Conservation (phyloP, 768 basidiomycete species). For the Austroboletus festivus region DNA sequence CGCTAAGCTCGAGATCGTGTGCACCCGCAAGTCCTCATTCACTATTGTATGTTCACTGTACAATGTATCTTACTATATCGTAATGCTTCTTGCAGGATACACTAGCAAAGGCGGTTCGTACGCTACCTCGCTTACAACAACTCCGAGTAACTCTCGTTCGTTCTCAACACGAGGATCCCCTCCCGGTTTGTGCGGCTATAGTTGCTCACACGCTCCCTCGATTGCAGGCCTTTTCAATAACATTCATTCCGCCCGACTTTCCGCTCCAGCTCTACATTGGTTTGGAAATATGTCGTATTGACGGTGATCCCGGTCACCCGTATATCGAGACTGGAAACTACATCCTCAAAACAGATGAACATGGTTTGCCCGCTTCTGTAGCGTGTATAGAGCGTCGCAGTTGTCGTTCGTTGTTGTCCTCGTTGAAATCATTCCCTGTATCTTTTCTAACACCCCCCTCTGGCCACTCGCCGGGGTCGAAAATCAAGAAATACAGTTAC, state of each 20-base stretch:
- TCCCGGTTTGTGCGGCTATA: conserved; percentile 55
- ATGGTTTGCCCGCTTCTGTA: conserved; percentile 59
- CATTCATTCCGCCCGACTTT: conserved; percentile 60
- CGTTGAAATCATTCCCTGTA: conserved; percentile 17
- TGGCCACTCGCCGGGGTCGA: conserved; percentile 20
- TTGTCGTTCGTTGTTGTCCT: conserved; percentile 23
- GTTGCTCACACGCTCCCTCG: conserved; percentile 68
- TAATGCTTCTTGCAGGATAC: conserved; percentile 18
- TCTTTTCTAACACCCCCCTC: conserved; percentile 18
- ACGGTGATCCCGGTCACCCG: conserved; percentile 22
- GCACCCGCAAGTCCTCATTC: conserved; percentile 67
- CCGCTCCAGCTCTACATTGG: conserved; percentile 47
- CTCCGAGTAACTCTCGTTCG: conserved; percentile 64
- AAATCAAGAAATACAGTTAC: conserved; percentile 24
- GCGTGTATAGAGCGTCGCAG: conserved; percentile 47
- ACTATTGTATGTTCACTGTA: conserved; percentile 49
- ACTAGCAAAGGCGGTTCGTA: conserved; percentile 60
- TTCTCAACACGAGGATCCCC: conserved; percentile 60
- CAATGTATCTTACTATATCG: not conserved
- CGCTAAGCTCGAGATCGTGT: conserved; percentile 60
- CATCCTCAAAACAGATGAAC: conserved; percentile 54
- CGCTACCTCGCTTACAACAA: conserved; percentile 60
- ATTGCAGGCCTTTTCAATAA: conserved; percentile 58
- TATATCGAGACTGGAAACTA: conserved; percentile 49
- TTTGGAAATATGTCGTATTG: conserved; percentile 38